Evolutionary conservation across 2,329 filamentous ascomycete genomes (phyloP).

Genomic region (Cladobotryum mycophilum): DNA sequence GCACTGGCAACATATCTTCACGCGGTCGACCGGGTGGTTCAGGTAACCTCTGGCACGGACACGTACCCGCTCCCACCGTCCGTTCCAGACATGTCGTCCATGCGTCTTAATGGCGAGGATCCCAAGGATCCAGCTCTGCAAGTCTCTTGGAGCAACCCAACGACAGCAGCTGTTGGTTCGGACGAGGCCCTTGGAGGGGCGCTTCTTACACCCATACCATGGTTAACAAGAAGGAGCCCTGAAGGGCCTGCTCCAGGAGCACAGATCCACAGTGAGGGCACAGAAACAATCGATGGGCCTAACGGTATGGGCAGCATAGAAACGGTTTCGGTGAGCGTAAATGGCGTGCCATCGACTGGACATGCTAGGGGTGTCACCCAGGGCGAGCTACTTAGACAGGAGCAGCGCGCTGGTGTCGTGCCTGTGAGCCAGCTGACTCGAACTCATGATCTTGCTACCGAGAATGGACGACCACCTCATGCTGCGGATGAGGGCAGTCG

Average conservation of each 20-base stretch:
- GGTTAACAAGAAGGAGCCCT: slow-evolving; percentile 52
- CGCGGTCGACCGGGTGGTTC: slow-evolving; percentile 83
- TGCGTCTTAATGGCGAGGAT: slow-evolving; percentile 57
- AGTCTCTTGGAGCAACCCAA: slow-evolving; percentile 44
- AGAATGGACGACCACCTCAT: slow-evolving; percentile 21
- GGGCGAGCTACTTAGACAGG: slow-evolving; percentile 77
- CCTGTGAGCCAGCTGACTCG: slow-evolving; percentile 56
- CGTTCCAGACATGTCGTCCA: slow-evolving; percentile 50
- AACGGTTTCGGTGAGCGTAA: slow-evolving; percentile 71
- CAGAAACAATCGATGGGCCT: slow-evolving; percentile 73
- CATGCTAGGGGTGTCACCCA: slow-evolving; percentile 61
- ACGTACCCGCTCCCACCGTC: slow-evolving; percentile 76
- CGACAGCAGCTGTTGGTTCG: slow-evolving; percentile 55
- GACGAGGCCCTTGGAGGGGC: slow-evolving; percentile 89
- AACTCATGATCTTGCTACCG: slow-evolving; percentile 27
- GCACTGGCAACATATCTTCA: slow-evolving; percentile 80
- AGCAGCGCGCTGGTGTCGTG: slow-evolving; percentile 75
- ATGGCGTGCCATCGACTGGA: slow-evolving; percentile 55
- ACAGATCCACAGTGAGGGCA: slow-evolving; percentile 62
- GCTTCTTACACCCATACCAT: slow-evolving; percentile 87
- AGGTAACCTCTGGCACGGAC: slow-evolving; percentile 75
- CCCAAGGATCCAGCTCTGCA: slow-evolving; percentile 30
- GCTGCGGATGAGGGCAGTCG: slow-evolving; percentile 26
- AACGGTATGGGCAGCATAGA: slow-evolving; percentile 75
- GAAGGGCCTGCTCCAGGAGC: slow-evolving; percentile 27